Percentiles rank a stretch among this genome's conserved stretches.
Evolutionary conservation across 768 basidiomycete genomes (phyloP).

Genomic region (Russula sp.): DNA sequence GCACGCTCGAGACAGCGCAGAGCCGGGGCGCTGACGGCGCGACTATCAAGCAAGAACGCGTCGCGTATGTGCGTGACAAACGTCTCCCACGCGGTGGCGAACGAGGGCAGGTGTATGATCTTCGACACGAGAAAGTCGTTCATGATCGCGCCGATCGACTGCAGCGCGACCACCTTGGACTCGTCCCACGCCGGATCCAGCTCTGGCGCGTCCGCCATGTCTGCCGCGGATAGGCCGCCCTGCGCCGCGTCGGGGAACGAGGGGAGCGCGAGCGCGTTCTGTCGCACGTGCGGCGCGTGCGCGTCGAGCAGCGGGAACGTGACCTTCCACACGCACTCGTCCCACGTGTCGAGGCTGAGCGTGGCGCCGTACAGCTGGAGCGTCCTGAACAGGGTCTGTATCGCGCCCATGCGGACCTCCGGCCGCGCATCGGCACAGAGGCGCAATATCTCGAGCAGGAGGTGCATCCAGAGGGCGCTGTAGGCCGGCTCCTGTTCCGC

Average conservation of each 20-base stretch:
- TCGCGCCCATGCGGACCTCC: slow-evolving; percentile 89
- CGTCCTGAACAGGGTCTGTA: slow-evolving; percentile 91
- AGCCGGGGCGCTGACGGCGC: slow-evolving; percentile 73
- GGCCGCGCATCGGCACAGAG: slow-evolving; percentile 76
- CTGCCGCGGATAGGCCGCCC: not conserved
- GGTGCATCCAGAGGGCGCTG: slow-evolving; percentile 89
- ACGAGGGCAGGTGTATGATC: slow-evolving; percentile 67
- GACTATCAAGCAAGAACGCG: slow-evolving; percentile 56
- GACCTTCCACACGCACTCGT: slow-evolving; percentile 85
- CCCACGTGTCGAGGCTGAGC: slow-evolving; percentile 79
- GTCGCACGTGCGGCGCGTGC: slow-evolving; percentile 52
- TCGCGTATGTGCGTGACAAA: slow-evolving; percentile 71
- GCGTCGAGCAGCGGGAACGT: slow-evolving; percentile 81
- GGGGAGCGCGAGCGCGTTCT: slow-evolving; percentile 20
- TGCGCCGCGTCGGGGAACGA: slow-evolving; percentile 20
- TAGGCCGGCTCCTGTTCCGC: slow-evolving; percentile 61
- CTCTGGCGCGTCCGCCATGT: not conserved
- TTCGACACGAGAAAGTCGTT: slow-evolving; percentile 70
- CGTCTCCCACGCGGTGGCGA: slow-evolving; percentile 63
- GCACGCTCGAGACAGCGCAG: slow-evolving; percentile 79
- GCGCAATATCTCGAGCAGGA: slow-evolving; percentile 76
- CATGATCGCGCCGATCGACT: slow-evolving; percentile 80
- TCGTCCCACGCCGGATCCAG: slow-evolving; percentile 74
- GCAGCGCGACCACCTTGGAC: slow-evolving; percentile 77
- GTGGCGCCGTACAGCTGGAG: slow-evolving; percentile 91